Percentiles rank a stretch among this genome's conserved stretches.
Conservation (phyloP, 1,284 basidiomycete species). For the Trichosporon sp. region DNA sequence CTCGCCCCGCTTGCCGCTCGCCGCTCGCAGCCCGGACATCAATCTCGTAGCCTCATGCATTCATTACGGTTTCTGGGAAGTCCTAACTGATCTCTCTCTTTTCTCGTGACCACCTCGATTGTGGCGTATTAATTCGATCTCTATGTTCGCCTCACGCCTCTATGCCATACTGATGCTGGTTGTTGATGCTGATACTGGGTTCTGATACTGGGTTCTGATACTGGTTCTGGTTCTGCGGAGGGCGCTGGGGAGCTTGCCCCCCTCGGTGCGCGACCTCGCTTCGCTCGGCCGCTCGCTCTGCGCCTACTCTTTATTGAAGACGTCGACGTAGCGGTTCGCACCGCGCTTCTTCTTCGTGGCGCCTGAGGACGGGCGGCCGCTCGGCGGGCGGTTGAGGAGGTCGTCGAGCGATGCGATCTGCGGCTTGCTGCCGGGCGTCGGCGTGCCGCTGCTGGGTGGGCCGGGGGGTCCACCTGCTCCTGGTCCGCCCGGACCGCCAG, state of each 20-base stretch:
- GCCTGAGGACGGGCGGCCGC: constrained; percentile 46
- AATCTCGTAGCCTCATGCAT: background rate
- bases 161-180: background rate
- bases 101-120: background rate
- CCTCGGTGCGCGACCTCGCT: too few species aligned
- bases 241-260: too few species aligned
- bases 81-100: background rate
- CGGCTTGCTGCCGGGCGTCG: constrained; percentile 60
- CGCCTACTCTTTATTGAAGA: constrained; percentile 34
- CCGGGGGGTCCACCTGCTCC: background rate
- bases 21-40: too few species aligned
- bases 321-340: constrained; percentile 73
- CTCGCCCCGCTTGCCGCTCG: too few species aligned
- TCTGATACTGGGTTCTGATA: background rate
- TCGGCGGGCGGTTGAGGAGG: constrained; percentile 51
- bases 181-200: background rate
- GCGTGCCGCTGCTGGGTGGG: constrained; percentile 36
- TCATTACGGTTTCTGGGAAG: background rate
- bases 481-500: background rate
- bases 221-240: background rate
- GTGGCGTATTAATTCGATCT: background rate
- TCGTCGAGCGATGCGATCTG: constrained; percentile 57
- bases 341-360: constrained; percentile 69
- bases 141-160: background rate
- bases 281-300: too few species aligned